Evolutionary conservation across 345 rosid species (phyloP).

Genomic region (Acer saccharum): DNA sequence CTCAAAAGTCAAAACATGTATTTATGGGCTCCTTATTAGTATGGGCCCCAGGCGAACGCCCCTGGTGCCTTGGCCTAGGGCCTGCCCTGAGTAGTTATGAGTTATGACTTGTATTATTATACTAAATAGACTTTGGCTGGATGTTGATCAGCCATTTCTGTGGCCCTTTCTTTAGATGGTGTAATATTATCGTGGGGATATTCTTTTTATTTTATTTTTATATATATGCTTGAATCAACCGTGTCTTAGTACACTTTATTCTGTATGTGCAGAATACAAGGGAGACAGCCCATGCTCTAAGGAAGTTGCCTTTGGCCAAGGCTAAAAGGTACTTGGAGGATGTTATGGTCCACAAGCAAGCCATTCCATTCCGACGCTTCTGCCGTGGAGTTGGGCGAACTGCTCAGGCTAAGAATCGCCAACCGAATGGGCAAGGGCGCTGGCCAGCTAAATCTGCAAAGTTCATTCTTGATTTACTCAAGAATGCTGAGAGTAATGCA

Average conservation of each 20-base stretch:
- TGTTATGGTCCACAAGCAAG: slow-evolving; percentile 79
- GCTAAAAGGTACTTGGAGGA: slow-evolving; percentile 81
- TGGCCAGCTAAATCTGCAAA: slow-evolving; percentile 66
- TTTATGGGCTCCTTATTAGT: too few species aligned
- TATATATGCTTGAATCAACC: background rate
- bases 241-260: background rate
- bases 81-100: too few species aligned
- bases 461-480: slow-evolving; percentile 57
- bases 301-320: slow-evolving; percentile 62
- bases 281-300: slow-evolving; percentile 65
- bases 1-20: too few species aligned
- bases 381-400: slow-evolving; percentile 80
- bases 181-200: too few species aligned
- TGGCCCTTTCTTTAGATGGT: background rate
- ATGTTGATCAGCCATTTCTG: background rate
- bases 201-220: background rate
- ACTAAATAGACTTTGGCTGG: background rate
- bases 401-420: slow-evolving; percentile 79
- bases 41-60: too few species aligned
- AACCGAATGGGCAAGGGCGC: slow-evolving; percentile 84
- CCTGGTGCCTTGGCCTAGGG: too few species aligned
- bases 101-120: background rate
- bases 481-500: slow-evolving; percentile 78
- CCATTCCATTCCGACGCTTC: slow-evolving; percentile 76
- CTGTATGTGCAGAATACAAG: slow-evolving; percentile 56